A percentile compares a stretch with the other conserved stretches of the same genome.
phyloP scores from a whole-genome alignment of 2,329 filamentous ascomycete genomes.

The Dryadomyces quercivorus region DNA sequence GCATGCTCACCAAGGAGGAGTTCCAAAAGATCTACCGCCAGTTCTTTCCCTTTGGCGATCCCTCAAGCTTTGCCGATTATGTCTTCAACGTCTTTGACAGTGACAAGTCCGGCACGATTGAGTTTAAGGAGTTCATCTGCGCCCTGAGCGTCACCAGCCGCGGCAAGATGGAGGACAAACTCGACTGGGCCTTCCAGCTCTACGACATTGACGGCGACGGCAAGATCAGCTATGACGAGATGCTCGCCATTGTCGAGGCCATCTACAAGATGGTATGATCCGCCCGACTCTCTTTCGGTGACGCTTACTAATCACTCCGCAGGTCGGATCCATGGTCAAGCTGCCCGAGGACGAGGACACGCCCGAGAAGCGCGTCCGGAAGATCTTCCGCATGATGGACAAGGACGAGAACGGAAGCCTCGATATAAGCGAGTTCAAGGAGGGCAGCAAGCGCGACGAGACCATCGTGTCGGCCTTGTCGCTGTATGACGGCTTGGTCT shows the following conservation, averaged over 20 bases:
- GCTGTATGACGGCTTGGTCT: constrained; percentile 92
- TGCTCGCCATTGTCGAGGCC: constrained; percentile 96
- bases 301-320: constrained; percentile 1
- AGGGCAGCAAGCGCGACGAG: constrained; percentile 96
- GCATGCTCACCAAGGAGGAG: constrained; percentile 94
- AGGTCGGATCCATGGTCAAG: constrained; percentile 99
- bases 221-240: constrained; percentile 98
- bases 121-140: constrained; percentile 99
- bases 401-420: constrained; percentile 98
- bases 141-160: constrained; percentile 92
- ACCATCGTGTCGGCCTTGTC: constrained; percentile 96
- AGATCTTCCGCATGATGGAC: constrained; percentile 99
- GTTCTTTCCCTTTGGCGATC: constrained; percentile 98
- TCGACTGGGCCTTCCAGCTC: constrained; percentile 98
- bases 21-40: constrained; percentile 99
- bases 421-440: constrained; percentile 97
- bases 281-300: constrained; percentile 3
- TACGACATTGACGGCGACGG: constrained; percentile 99
- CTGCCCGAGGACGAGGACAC: constrained; percentile 97
- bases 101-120: constrained; percentile 93
- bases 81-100: constrained; percentile 99
- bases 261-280: constrained; percentile 93
- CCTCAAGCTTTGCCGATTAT: constrained; percentile 94
- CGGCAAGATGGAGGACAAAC: constrained; percentile 98
- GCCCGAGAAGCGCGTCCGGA: constrained; percentile 91